Conservation (phyloP, 1,139 yeast genomes). For the Zygoascus meyerae region DNA sequence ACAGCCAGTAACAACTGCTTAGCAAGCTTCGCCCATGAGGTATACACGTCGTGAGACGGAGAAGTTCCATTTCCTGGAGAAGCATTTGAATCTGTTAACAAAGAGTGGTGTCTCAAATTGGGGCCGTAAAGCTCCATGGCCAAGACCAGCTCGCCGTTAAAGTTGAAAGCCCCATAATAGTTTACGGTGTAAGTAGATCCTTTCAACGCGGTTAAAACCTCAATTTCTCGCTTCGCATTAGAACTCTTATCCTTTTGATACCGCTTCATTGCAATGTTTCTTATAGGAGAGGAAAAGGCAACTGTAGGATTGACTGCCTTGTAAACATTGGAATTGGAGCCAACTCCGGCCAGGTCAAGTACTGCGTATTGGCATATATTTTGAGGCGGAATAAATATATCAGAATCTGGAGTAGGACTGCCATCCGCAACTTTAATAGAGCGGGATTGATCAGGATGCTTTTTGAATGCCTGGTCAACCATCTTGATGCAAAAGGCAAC, state of each 20-base stretch:
- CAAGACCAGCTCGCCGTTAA: conserved; percentile 9
- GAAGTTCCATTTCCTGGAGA: neutral
- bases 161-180: conserved; percentile 8
- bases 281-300: conserved; percentile 6
- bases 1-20: conserved; percentile 47
- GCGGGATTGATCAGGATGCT: neutral
- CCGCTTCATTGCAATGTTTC: conserved; percentile 8
- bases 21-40: conserved; percentile 6
- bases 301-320: conserved; percentile 8
- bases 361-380: conserved; percentile 8
- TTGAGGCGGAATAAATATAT: conserved; percentile 4
- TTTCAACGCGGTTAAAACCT: neutral
- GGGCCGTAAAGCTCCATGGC: conserved; percentile 8
- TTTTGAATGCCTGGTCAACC: no score
- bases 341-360: conserved; percentile 7
- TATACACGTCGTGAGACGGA: conserved; percentile 1
- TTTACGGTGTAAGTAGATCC: conserved; percentile 4
- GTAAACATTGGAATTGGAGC: conserved; percentile 9
- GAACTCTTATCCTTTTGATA: conserved; percentile 5
- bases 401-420: neutral
- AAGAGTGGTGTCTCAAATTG: conserved; percentile 5
- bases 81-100: conserved; percentile 1
- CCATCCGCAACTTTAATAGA: neutral
- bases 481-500: no score
- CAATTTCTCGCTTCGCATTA: conserved; percentile 5